Base-by-base conservation (phyloP, 768 basidiomycete genomes). In the Agaricus sinodeliciosus region DNA sequence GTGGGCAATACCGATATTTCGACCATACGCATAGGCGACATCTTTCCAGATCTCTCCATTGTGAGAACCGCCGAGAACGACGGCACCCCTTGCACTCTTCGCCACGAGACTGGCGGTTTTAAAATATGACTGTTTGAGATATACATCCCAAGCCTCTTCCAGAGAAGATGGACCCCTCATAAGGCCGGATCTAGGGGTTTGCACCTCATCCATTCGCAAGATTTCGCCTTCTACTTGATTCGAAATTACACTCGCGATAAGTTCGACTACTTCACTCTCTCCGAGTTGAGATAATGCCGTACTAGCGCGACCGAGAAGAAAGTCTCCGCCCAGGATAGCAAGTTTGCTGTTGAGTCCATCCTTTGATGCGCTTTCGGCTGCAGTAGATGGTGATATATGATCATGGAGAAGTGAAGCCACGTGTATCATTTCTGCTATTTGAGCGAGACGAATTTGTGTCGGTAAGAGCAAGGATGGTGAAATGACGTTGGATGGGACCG, bases 181-280 rank as follows among this genome's bases (percentile, higher is more conserved):
- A 62, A 62, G 58, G 64, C 68, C 65, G 16, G 57, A 59, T 57
- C 56, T 61, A 16, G 76, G 73, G 8, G 73, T 75, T 59, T 72
- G 71, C 15, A 81, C 67, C 48, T 72, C 70, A 55, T 74, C 75
- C 78, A 84, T 81, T 69, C 90, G 87, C 70, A 96, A 69, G 40
- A 98, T 86, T 71, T 97, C 92, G 31, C 95, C 96, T 65, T 98
- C 95, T n/a, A 94, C 94, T 36, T 95, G 75, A 64, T 97, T 98
- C 2, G 91, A 84, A 50, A 99, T 88, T 54, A 97, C 91, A 62
- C 84, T 87, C 3, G 92, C 82, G 43, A 97, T 81, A 54, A 98
- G 78, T 67, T 99, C 96, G 47, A 97, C 91, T 48, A 95, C 94
- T 64, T 98, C 91, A 60, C 70, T 75, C 55, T 85, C 84, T 4